These are phyloP conservation scores for Tylopilus plumbeoviolaceoides DNA, from an alignment of 768 basidiomycete genomes.

Conservation along the genomic window DNA sequence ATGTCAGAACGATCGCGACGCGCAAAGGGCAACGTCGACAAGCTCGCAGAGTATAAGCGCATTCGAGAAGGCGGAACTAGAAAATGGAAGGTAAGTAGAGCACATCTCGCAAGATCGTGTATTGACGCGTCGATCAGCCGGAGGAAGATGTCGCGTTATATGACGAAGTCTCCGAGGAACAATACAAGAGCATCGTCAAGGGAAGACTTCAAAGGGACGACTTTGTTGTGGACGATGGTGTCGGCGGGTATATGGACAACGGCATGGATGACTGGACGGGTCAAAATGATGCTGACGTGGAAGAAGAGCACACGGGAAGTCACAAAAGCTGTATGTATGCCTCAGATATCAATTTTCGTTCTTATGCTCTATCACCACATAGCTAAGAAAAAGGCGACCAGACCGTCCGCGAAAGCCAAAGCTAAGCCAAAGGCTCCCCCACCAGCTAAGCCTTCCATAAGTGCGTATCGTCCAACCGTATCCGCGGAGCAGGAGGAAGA, in stretches of 20 bases:
- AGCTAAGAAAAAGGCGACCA: constrained; percentile 28
- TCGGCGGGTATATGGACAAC: constrained; percentile 89
- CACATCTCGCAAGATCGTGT: not conserved
- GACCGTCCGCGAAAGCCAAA: constrained; percentile 33
- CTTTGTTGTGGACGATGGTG: constrained; percentile 94
- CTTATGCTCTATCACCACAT: constrained; percentile 7
- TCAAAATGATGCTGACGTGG: constrained; percentile 50
- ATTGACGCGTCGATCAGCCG: constrained; percentile 31
- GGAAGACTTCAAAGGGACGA: constrained; percentile 83
- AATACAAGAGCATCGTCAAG: constrained; percentile 82
- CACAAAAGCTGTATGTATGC: constrained; percentile 40
- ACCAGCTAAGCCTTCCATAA: constrained; percentile 57
- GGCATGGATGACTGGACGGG: constrained; percentile 93
- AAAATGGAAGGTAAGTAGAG: constrained; percentile 48
- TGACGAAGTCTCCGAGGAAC: constrained; percentile 86
- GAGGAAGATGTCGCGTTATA: constrained; percentile 71
- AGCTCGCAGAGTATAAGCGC: constrained; percentile 57
- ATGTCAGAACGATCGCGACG: constrained; percentile 31
- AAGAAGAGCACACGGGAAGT: constrained; percentile 34
- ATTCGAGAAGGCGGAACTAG: constrained; percentile 57
- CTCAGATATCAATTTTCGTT: not conserved
- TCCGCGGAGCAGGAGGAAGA: constrained; percentile 81
- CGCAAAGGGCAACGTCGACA: constrained; percentile 31
- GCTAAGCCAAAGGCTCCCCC: constrained; percentile 45
- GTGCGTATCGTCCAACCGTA: constrained; percentile 73